A percentile compares a stretch with the other conserved stretches of the same genome.
These are phyloP conservation scores for Syncephalastrum monosporum DNA, from an alignment of 371 early-diverging fungal genomes.

Conservation along the genomic window DNA sequence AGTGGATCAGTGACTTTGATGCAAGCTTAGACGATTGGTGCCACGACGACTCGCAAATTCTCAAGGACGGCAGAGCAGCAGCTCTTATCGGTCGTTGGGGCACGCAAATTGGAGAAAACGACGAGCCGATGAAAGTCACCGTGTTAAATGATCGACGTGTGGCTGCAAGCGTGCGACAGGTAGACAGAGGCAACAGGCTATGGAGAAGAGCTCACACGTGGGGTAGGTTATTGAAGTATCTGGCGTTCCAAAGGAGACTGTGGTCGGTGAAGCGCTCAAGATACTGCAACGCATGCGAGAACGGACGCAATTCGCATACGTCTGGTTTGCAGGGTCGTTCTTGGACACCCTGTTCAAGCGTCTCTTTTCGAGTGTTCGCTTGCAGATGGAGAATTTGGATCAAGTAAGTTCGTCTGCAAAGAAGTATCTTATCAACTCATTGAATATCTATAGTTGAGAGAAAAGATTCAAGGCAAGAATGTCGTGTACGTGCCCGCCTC, in stretches of 20 bases:
- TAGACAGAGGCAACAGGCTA: slow-evolving; percentile 1
- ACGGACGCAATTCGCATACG: slow-evolving; percentile 46
- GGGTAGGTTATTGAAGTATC: slow-evolving; percentile 41
- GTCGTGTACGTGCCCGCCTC: slow-evolving; percentile 52
- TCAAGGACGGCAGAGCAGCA: slow-evolving; percentile 33
- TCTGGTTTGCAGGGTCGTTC: slow-evolving; percentile 52
- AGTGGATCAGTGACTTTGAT: slow-evolving; percentile 53
- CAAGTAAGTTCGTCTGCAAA: slow-evolving; percentile 10
- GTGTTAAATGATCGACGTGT: slow-evolving; percentile 47
- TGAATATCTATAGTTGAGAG: slow-evolving; percentile 16
- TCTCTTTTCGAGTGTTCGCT: slow-evolving; percentile 35
- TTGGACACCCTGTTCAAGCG: slow-evolving; percentile 40
- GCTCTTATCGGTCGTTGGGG: slow-evolving; percentile 41
- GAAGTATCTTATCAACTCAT: not conserved
- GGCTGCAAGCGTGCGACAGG: slow-evolving; percentile 40
- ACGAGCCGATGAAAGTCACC: slow-evolving; percentile 42
- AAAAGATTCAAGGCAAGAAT: slow-evolving; percentile 40
- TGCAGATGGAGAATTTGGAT: slow-evolving; percentile 27
- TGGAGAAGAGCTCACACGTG: not conserved
- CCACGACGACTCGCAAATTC: slow-evolving; percentile 45
- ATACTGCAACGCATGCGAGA: slow-evolving; percentile 47
- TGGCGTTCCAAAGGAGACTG: slow-evolving; percentile 48
- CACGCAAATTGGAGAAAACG: slow-evolving; percentile 33
- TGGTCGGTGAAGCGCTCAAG: slow-evolving; percentile 46
- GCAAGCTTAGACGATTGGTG: slow-evolving; percentile 55